These are phyloP conservation scores for Stephanodiscus minutulus DNA, from an alignment of 108 stramenopile genomes.

Conservation along the genomic window DNA sequence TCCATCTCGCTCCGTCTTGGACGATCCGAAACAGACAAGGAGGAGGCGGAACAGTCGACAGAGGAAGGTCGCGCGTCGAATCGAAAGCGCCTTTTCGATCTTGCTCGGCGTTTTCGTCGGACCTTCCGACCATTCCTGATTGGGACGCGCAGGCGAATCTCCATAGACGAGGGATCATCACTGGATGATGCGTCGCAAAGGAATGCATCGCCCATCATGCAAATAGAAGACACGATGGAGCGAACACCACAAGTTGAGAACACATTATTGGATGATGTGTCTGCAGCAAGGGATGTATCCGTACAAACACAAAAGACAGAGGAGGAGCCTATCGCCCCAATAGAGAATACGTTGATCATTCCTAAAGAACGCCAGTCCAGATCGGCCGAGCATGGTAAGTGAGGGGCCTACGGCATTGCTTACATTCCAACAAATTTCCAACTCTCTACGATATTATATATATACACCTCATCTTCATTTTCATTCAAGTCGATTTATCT, in stretches of 20 bases:
- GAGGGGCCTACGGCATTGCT: not conserved
- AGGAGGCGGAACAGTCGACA: not conserved
- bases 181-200: not conserved
- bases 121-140: not conserved
- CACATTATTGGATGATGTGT: not conserved
- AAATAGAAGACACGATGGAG: not conserved
- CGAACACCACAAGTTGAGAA: not conserved
- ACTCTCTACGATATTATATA: not conserved
- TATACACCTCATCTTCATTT: not conserved
- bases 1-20: not conserved
- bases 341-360: not conserved
- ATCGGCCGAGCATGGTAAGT: not conserved
- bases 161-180: not conserved
- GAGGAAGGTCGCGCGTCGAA: not conserved
- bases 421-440: not conserved
- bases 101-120: not conserved
- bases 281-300: not conserved
- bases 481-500: slow-evolving; percentile 23
- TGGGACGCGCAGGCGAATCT: no score
- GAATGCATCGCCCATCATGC: not conserved
- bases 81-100: not conserved
- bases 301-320: not conserved
- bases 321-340: not conserved
- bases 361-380: not conserved
- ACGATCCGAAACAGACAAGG: not conserved